Evolutionary conservation across 768 basidiomycete genomes (phyloP).

Genomic region (Leccinum uliginosum): DNA sequence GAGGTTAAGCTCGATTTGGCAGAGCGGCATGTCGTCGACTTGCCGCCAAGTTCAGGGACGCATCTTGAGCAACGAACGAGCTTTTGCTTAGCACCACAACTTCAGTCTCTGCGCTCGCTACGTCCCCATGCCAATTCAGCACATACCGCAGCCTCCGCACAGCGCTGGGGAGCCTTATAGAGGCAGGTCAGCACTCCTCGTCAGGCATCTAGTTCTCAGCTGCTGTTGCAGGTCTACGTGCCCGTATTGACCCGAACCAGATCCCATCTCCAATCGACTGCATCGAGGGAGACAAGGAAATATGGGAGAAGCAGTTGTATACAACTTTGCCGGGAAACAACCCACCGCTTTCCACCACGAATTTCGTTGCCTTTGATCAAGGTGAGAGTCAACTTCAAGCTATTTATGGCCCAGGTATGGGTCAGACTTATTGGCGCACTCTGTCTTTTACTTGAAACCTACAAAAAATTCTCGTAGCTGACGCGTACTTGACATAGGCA

Average conservation of each 20-base stretch:
- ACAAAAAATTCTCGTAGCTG: slow-evolving; percentile 7
- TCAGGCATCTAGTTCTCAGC: slow-evolving; percentile 1
- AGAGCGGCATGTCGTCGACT: not conserved
- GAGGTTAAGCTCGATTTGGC: not conserved
- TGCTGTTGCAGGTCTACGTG: slow-evolving; percentile 55
- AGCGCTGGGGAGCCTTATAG: slow-evolving; percentile 48
- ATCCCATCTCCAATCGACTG: slow-evolving; percentile 88
- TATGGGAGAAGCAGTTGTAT: slow-evolving; percentile 71
- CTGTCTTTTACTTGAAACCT: not conserved
- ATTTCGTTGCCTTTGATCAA: slow-evolving; percentile 90
- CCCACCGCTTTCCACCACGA: slow-evolving; percentile 81
- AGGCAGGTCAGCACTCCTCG: slow-evolving; percentile 24
- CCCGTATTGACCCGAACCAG: slow-evolving; percentile 81
- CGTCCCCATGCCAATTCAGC: slow-evolving; percentile 20
- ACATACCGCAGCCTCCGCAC: slow-evolving; percentile 59
- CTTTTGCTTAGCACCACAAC: not conserved
- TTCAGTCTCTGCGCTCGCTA: not conserved
- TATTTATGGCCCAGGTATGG: not conserved
- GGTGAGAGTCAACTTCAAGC: slow-evolving; percentile 36
- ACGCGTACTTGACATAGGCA: slow-evolving; percentile 45
- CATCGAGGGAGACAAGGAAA: slow-evolving; percentile 72
- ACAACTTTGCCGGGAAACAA: slow-evolving; percentile 58
- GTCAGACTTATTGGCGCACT: not conserved
- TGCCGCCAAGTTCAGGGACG: not conserved
- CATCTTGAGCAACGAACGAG: slow-evolving; percentile 3